phyloP scores from a whole-genome alignment of 352 stramenopile genomes.

The Thraustochytrium striatum region DNA sequence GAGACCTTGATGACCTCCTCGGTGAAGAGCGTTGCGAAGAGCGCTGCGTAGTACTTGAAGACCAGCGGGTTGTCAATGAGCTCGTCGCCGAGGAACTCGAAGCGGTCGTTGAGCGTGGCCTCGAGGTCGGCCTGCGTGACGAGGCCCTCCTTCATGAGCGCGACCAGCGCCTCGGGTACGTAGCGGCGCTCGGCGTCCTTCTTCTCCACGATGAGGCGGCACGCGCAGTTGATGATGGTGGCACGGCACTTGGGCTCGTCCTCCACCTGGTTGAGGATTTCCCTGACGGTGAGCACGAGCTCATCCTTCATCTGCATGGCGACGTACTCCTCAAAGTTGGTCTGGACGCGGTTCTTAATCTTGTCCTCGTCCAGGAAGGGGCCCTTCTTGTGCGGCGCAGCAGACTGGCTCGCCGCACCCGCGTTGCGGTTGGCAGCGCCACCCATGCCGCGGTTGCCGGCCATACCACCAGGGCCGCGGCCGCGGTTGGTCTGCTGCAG shows the following conservation, averaged over 20 bases:
- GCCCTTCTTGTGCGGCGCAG: background rate
- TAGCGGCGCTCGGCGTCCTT: slow-evolving; percentile 41
- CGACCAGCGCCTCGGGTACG: slow-evolving; percentile 16
- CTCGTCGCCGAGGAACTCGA: slow-evolving; percentile 41
- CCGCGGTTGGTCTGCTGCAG: background rate
- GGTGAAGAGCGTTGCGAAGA: slow-evolving; percentile 5
- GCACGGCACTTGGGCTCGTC: background rate
- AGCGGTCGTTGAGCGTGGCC: background rate
- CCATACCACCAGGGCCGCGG: background rate
- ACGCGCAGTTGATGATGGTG: slow-evolving; percentile 26
- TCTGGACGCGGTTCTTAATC: slow-evolving; percentile 28
- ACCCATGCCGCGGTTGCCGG: background rate
- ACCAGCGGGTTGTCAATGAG: slow-evolving; percentile 22
- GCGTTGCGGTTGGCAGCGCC: background rate
- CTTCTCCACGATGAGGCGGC: slow-evolving; percentile 42
- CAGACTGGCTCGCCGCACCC: background rate
- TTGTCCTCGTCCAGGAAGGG: slow-evolving; percentile 14
- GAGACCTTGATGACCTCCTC: slow-evolving; percentile 14
- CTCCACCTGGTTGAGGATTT: slow-evolving; percentile 23
- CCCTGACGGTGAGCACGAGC: slow-evolving; percentile 9
- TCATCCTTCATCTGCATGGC: slow-evolving; percentile 18
- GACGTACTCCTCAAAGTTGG: slow-evolving; percentile 29
- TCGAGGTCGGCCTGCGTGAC: slow-evolving; percentile 14
- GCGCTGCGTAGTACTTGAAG: slow-evolving; percentile 13
- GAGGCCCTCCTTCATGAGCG: slow-evolving; percentile 1